Conservation (phyloP, 163 green algal species). For the Chlamydomonas reinhardtii region DNA sequence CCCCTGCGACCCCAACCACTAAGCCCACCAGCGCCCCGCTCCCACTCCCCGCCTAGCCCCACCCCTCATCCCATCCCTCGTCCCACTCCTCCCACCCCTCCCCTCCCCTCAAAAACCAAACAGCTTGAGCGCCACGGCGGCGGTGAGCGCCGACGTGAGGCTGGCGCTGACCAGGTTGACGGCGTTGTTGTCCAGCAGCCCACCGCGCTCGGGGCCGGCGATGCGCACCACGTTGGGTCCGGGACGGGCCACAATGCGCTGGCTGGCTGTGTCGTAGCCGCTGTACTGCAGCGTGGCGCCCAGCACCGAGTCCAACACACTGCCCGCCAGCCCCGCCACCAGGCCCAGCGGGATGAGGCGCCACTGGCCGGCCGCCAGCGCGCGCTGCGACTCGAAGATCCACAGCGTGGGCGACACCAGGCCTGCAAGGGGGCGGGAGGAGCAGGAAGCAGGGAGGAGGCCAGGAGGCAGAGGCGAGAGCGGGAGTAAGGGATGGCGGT, state of each 20-base stretch:
- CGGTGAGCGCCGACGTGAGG: constrained; percentile 66
- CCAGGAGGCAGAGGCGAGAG: not conserved
- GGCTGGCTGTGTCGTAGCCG: constrained; percentile 76
- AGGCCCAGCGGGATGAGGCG: constrained; percentile 79
- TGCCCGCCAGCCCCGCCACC: constrained; percentile 86
- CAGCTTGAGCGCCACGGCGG: constrained; percentile 57
- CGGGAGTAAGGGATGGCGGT: no score
- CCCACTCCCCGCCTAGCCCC: no score
- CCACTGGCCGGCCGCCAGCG: constrained; percentile 75
- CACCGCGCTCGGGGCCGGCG: constrained; percentile 67
- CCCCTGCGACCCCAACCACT: no score
- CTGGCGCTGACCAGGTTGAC: constrained; percentile 87
- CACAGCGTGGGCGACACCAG: constrained; percentile 68
- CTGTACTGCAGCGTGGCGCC: constrained; percentile 95
- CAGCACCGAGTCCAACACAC: constrained; percentile 92
- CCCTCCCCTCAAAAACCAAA: constrained; percentile 59
- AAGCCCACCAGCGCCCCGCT: no score
- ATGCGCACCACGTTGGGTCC: constrained; percentile 86
- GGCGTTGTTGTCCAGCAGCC: constrained; percentile 87
- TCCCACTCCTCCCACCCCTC: no score
- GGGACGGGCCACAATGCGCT: constrained; percentile 77
- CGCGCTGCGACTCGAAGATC: constrained; percentile 64
- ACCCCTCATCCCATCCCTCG: no score
- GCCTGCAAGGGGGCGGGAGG: not conserved
- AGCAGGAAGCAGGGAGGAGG: not conserved